These are phyloP conservation scores for Parascedosporium putredinis DNA, from an alignment of 2,329 filamentous ascomycete species.

Conservation along the genomic window DNA sequence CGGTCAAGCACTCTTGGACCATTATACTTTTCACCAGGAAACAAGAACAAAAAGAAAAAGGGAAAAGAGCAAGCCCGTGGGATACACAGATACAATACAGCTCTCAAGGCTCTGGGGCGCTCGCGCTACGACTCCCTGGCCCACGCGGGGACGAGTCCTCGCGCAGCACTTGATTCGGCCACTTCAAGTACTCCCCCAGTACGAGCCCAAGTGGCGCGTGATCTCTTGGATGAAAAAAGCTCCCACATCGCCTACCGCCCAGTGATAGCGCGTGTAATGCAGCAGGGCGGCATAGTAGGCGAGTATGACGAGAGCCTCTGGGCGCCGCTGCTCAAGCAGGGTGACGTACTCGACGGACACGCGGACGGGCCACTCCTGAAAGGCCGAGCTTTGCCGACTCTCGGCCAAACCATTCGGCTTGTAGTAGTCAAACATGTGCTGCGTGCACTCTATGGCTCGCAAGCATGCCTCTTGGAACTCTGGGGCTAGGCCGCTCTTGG, in stretches of 20 bases:
- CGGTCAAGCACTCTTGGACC: too few species aligned
- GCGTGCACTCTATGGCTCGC: slow-evolving; percentile 18
- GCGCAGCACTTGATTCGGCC: slow-evolving; percentile 5
- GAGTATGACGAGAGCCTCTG: slow-evolving; percentile 29
- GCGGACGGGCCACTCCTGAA: slow-evolving; percentile 10
- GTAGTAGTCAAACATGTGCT: slow-evolving; percentile 19
- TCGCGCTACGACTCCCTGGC: too few species aligned
- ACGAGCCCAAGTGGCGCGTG: slow-evolving; percentile 17
- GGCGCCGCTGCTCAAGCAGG: slow-evolving; percentile 22
- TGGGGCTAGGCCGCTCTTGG: slow-evolving; percentile 17
- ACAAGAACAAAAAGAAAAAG: too few species aligned
- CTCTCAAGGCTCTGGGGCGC: too few species aligned
- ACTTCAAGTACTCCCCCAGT: slow-evolving; percentile 22
- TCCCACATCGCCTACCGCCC: slow-evolving; percentile 23
- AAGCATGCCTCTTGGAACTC: slow-evolving; percentile 10
- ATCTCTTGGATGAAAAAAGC: slow-evolving; percentile 18
- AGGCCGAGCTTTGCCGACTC: slow-evolving; percentile 14
- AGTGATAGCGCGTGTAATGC: slow-evolving; percentile 22
- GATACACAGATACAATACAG: too few species aligned
- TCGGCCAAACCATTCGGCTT: slow-evolving; percentile 4
- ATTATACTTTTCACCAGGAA: too few species aligned
- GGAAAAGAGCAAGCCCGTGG: too few species aligned
- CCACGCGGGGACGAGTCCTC: neutral
- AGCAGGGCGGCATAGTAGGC: slow-evolving; percentile 32
- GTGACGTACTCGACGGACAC: slow-evolving; percentile 20